A percentile compares a stretch with the other conserved stretches of the same genome.
These are phyloP conservation scores for Clarireedia homoeocarpa DNA, from an alignment of 2,329 filamentous ascomycete genomes.

Conservation along the genomic window DNA sequence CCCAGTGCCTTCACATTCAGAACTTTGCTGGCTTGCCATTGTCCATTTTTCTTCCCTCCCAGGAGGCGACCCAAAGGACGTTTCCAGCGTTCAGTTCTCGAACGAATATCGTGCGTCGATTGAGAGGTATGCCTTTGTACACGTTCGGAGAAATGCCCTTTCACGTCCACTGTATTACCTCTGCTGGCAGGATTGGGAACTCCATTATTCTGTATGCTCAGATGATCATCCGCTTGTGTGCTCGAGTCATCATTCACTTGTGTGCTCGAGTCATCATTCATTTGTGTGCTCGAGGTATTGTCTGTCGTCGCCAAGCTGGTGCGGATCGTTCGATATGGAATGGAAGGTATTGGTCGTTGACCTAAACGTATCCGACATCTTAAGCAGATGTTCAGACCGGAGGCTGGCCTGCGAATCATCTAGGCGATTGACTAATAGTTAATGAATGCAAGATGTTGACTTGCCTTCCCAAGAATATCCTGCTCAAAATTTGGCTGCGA, in stretches of 20 bases:
- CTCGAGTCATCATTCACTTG: neutral
- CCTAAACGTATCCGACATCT: constrained; percentile 26
- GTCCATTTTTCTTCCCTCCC: constrained; percentile 14
- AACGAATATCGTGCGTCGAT: too few relatives aligned
- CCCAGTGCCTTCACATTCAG: constrained; percentile 15
- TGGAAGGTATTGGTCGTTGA: constrained; percentile 6
- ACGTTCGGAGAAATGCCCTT: too few relatives aligned
- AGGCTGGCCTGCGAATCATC: constrained; percentile 26
- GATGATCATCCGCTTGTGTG: neutral
- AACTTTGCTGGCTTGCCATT: constrained; percentile 18
- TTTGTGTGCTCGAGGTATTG: neutral
- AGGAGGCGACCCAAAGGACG: too few relatives aligned
- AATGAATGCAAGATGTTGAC: neutral
- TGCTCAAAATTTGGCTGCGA: neutral
- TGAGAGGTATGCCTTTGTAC: too few relatives aligned
- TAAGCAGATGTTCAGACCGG: constrained; percentile 27
- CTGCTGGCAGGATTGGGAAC: too few relatives aligned
- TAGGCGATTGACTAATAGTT: constrained; percentile 20
- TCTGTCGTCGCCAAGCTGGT: neutral
- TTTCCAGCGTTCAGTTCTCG: too few relatives aligned
- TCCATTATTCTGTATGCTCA: too few relatives aligned
- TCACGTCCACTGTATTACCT: too few relatives aligned
- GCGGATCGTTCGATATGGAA: constrained; percentile 9
- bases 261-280: neutral
- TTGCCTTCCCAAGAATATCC: neutral